Conservation (phyloP, 352 stramenopile species). For the Blastocystis sp. region DNA sequence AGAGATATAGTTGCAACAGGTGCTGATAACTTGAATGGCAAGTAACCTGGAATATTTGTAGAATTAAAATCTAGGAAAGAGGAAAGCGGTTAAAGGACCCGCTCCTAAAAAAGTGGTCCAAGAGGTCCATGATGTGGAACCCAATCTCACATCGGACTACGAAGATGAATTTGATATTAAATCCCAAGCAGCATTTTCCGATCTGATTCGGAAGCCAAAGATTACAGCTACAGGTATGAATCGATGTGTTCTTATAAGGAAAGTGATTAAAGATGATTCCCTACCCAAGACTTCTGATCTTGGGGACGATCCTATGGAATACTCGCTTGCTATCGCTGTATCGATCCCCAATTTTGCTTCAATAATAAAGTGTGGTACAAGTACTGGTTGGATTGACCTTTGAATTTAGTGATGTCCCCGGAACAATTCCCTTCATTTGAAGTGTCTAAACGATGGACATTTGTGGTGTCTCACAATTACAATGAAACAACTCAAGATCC, state of each 20-base stretch:
- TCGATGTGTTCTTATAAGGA: neutral
- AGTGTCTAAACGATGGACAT: neutral
- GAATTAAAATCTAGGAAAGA: too few species aligned
- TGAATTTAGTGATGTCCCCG: neutral
- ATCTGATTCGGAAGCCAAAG: neutral
- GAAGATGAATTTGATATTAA: neutral
- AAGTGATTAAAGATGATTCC: neutral
- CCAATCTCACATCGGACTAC: too few species aligned
- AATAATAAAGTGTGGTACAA: neutral
- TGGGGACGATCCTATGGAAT: slow-evolving; percentile 35
- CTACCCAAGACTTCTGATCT: neutral
- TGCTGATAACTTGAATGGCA: too few species aligned
- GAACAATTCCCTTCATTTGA: neutral
- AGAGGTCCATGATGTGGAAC: too few species aligned
- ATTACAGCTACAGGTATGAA: neutral
- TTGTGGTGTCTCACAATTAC: slow-evolving; percentile 48
- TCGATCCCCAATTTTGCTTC: neutral
- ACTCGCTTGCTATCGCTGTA: neutral
- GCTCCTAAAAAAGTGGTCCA: too few species aligned
- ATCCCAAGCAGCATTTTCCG: neutral
- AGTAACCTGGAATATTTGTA: too few species aligned
- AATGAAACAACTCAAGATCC: neutral
- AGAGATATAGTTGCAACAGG: too few species aligned
- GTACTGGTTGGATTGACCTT: neutral
- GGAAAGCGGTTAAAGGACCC: too few species aligned